Conservation (phyloP, 1,139 yeast genomes). For the Entelexis sorbosivorans region DNA sequence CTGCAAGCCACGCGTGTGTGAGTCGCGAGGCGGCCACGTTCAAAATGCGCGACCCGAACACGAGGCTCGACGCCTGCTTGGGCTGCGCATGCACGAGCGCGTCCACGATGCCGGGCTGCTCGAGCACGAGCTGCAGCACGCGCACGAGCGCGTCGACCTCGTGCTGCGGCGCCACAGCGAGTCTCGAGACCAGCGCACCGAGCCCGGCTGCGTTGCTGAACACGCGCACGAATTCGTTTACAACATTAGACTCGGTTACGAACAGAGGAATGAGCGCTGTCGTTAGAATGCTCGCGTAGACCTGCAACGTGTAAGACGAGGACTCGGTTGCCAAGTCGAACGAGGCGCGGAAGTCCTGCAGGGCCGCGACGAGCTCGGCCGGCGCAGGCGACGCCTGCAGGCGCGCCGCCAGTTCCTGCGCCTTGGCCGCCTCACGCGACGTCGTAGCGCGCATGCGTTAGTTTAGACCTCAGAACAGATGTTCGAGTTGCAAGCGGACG, state of each 20-base stretch:
- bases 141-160: slow-evolving; percentile 6
- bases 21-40: slow-evolving; percentile 6
- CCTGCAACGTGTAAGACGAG: slow-evolving; percentile 5
- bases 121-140: slow-evolving; percentile 11
- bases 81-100: neutral
- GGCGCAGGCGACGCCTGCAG: slow-evolving; percentile 4
- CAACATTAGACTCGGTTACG: neutral
- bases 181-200: slow-evolving; percentile 12
- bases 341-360: neutral
- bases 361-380: neutral
- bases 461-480: too few relatives aligned
- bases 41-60: slow-evolving; percentile 22
- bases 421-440: neutral
- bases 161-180: slow-evolving; percentile 2
- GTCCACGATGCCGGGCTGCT: neutral
- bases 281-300: slow-evolving; percentile 10
- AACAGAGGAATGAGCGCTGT: slow-evolving; percentile 6
- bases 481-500: too few relatives aligned
- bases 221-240: neutral
- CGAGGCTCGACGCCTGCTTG: slow-evolving; percentile 6
- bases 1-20: slow-evolving; percentile 15
- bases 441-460: too few relatives aligned
- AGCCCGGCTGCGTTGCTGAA: slow-evolving; percentile 16
- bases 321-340: neutral
- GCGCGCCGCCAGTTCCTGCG: slow-evolving; percentile 1